Evolutionary conservation across 768 basidiomycete genomes (phyloP), one percentile per base, ranked within the genome.

Genomic region (Tremella mesenterica): DNA sequence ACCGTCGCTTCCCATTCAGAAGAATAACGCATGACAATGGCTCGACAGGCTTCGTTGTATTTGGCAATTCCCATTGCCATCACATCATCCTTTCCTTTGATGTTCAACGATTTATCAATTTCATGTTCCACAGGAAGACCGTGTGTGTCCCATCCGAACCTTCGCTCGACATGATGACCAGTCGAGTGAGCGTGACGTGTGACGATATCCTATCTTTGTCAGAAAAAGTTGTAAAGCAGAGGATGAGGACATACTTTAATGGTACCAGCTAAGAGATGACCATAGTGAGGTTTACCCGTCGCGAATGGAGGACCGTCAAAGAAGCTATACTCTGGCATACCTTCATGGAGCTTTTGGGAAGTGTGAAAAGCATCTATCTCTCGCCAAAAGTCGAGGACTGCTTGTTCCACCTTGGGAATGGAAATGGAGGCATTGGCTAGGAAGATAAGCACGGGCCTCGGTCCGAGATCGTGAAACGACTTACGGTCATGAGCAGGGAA

Each of bases 121-220:
- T 95, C 89, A 77, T 96, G 92, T 74, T 99, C 95, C 69, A 99
- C 91, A 30, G 93, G 95, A 25, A 99, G 82, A 48, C 93, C 93
- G 75, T 99, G 93, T 4, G 92, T 96, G 75, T 97, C 93, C 93
- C 93, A 97, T 50, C 93, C 93, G 71, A 97, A 97, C 48, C 93
- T 83, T 54, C 93, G 84, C 52, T 84, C 81, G 63, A 97, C 93
- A 69, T 96, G 86, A 74, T 82, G 84, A 5, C 93, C 93, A 50
- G 85, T 90, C 48, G 88, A 84, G 72, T 89, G 86, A 1, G 92
- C 92, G 75, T 95, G 90, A 50, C 93, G 82, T 38, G 93, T 97
- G 52, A 97, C 89, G 67, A 97, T 92, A 72, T 97, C 93, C 93
- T 97, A 68, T n/a, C 16, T 14, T 9, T 6, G 44, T 50, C 54